Conservation (phyloP, 2,329 filamentous ascomycete genomes). For the Alternaria hordeiaustralica region DNA sequence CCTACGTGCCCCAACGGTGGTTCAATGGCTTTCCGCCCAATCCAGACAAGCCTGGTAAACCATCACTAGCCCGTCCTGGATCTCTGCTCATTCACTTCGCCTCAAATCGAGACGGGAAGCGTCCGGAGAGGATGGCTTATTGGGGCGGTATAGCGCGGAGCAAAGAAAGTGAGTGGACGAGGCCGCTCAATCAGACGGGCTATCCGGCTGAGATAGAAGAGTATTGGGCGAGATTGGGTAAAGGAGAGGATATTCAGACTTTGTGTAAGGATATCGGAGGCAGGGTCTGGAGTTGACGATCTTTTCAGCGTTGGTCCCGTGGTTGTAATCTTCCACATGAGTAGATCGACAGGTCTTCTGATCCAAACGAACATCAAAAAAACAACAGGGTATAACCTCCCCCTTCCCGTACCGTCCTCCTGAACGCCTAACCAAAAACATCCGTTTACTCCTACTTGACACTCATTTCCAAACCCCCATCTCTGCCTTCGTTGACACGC, state of each 20-base stretch:
- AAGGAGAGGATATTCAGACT: neutral
- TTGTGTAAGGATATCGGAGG: neutral
- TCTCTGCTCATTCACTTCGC: conserved; percentile 7
- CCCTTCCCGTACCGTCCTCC: neutral
- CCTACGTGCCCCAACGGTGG: conserved; percentile 6
- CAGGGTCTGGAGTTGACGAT: neutral
- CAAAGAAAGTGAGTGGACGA: neutral
- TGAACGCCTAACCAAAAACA: neutral
- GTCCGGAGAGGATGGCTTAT: conserved; percentile 8
- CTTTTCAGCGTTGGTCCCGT: neutral
- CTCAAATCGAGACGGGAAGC: conserved; percentile 7
- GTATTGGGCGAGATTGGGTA: neutral
- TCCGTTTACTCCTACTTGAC: neutral
- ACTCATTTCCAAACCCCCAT: conserved; percentile 19
- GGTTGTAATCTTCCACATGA: neutral
- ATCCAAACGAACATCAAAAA: neutral
- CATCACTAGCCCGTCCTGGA: neutral
- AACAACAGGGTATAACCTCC: neutral
- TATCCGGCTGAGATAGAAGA: neutral
- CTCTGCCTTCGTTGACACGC: conserved; percentile 21
- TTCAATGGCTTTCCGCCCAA: conserved; percentile 7
- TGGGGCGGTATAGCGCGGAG: neutral
- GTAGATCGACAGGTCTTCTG: neutral
- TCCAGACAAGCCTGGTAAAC: neutral
- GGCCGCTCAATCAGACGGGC: neutral